Base-by-base conservation (phyloP, 2,329 filamentous ascomycete species). In the Beauveria brongniartii region DNA sequence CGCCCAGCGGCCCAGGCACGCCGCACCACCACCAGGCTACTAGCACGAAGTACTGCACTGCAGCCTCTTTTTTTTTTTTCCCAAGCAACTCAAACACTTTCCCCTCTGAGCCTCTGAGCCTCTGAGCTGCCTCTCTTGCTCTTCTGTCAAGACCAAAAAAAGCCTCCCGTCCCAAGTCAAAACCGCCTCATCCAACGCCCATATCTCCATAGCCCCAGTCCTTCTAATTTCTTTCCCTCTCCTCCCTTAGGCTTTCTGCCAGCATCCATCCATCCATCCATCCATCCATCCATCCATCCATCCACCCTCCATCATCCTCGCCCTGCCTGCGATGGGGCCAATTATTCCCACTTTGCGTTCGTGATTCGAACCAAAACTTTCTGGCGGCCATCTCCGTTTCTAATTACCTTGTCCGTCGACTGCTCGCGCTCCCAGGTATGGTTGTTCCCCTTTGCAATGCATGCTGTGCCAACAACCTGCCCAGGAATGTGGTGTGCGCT, bases 191-290 rank as follows among this genome's bases (percentile, higher is more conserved):
- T 46, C 40, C 57, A 60, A 46, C 28, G 22, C 40, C 48, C 48
- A 54, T 43, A 47, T 60, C 57, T 44, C 56, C 56, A 59, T 52
- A 59, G 47, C 57, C 57, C 57, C 57, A 47, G 48, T 53, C 57
- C 57, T 54, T 54, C 57, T 60, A 51, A 53, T 54, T 60, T 54
- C 48, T 50, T 53, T 54, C 56, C 24, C 52, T 48, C 20, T 26
- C 37, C 56, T 26, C 24, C 18, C 24, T 28, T 1, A 37, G 34
- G 34, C 34, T 28, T 28, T 53, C 37, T 55, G 18, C 58, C 58
- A 44, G 34, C 40, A 30, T 50, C 34, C 12, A 37, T 37, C 34
- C 30, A 34, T 10, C 28, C 28, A 28, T 28, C 28, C 28, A 28
- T 37, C 34, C 12, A 34, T 5, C 30, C 30, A 24, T 24, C 24